These are phyloP conservation scores for Boletellus deceptivus DNA, from an alignment of 1,284 basidiomycete genomes.

Conservation along the genomic window DNA sequence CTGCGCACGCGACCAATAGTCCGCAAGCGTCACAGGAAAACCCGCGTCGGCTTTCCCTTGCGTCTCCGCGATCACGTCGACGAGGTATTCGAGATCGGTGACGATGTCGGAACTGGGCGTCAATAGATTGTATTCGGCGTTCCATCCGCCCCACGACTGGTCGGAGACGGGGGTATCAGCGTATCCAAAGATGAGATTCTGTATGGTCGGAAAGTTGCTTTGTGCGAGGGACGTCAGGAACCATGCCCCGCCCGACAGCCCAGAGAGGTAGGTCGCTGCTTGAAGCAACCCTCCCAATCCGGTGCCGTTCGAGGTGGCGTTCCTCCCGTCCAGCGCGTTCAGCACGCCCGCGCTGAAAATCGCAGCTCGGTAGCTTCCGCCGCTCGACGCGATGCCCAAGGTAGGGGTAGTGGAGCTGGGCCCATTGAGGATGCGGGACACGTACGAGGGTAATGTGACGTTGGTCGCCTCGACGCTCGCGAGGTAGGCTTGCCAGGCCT, in stretches of 20 bases:
- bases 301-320: constrained; percentile 37
- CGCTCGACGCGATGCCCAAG: constrained; percentile 45
- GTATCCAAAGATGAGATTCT: constrained; percentile 39
- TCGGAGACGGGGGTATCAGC: constrained; percentile 13
- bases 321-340: constrained; percentile 49
- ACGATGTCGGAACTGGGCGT: constrained; percentile 18
- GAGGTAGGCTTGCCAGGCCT: constrained; percentile 36
- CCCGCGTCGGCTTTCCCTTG: constrained; percentile 32
- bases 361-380: constrained; percentile 48
- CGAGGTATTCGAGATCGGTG: constrained; percentile 21
- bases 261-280: constrained; percentile 41
- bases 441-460: constrained; percentile 34
- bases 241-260: constrained; percentile 45
- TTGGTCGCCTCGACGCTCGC: constrained; percentile 33
- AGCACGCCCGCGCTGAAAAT: constrained; percentile 51
- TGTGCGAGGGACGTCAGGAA: constrained; percentile 39
- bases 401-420: constrained; percentile 30
- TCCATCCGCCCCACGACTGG: constrained; percentile 37
- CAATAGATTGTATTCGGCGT: constrained; percentile 27
- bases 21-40: constrained; percentile 35
- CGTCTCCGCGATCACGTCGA: constrained; percentile 31
- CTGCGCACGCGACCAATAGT: constrained; percentile 35
- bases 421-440: constrained; percentile 34
- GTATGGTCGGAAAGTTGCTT: constrained; percentile 40
- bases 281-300: constrained; percentile 56